Base-by-base conservation (phyloP, 257 asterid genomes). In the Solanum tarijense region DNA sequence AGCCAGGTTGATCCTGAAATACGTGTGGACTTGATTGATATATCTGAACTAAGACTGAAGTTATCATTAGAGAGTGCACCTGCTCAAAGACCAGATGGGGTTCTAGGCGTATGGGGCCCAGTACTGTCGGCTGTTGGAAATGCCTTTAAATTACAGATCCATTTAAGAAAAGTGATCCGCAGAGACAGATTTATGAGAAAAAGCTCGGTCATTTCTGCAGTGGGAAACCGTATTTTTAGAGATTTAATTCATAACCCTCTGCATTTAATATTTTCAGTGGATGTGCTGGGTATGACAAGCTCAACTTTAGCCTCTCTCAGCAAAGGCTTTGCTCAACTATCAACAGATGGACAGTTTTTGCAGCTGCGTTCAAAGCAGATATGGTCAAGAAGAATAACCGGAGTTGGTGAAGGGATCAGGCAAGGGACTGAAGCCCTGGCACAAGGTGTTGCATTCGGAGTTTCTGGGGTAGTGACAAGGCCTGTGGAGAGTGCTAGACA, bases 391-490 rank as follows among this genome's bases (percentile, higher is more conserved):
- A 95, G 99, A 92, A 94, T 97, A 76, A 96, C 98, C 38, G 99
- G 99, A 88, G 98, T 97, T 90, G 98, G 99, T 90, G 99, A 97
- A 91, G 99, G 99, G 84, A 83, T 97, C 90, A 95, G 92, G 81
- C 99, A 97, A 91, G 99, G 99, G 84, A 97, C 99, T 2, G 99
- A 97, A 93, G 99, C 99, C 91, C 94, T 97, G 78, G 99, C 99
- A 16, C 99, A 97, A 91, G 99, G 99, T 88, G 88, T 97, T 91
- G 99, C 97, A 85, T 97, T 97, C 90, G 99, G 99, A 79, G 92
- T 97, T 84, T 93, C 99, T 0, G 99, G 99, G 87, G 98, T 97
- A 83, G 94, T 97, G 89, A 96, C 96, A 84, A 97, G 96, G 90
- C 99, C 99, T 29, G 92, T 97, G 85, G 98, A 96, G 91, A 97